Evolutionary conservation across 2,329 filamentous ascomycete genomes (phyloP).

Genomic region (Dactylella cylindrospora): DNA sequence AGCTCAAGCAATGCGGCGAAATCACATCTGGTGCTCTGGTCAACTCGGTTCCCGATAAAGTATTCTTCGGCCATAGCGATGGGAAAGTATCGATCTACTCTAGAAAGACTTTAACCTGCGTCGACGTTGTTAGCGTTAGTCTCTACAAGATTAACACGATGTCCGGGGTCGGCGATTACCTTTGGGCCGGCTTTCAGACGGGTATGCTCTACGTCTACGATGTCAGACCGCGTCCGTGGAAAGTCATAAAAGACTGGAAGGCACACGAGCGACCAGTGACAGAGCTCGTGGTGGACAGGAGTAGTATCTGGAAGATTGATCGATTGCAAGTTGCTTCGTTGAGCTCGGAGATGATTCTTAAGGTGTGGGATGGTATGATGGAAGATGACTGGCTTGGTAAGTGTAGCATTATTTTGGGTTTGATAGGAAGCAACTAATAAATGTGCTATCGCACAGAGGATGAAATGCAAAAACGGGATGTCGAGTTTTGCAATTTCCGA

Average conservation of each 20-base stretch:
- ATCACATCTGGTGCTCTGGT: constrained; percentile 80
- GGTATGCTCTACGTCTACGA: constrained; percentile 95
- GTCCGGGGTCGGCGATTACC: constrained; percentile 72
- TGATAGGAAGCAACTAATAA: constrained; percentile 14
- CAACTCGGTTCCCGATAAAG: constrained; percentile 71
- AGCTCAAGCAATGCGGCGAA: constrained; percentile 72
- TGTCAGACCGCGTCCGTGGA: constrained; percentile 77
- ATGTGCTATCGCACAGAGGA: constrained; percentile 64
- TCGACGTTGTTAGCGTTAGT: constrained; percentile 81
- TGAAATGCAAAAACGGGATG: constrained; percentile 80
- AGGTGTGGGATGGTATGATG: constrained; percentile 87
- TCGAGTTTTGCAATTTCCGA: constrained; percentile 80
- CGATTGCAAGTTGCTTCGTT: constrained; percentile 81
- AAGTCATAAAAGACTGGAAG: constrained; percentile 89
- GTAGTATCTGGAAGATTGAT: constrained; percentile 81
- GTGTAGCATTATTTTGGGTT: constrained; percentile 41
- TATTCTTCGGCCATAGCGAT: constrained; percentile 89
- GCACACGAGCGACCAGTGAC: constrained; percentile 82
- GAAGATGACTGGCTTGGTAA: constrained; percentile 87
- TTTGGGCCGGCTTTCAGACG: constrained; percentile 95
- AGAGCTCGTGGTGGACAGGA: constrained; percentile 73
- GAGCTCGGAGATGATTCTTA: constrained; percentile 80
- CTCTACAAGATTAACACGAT: constrained; percentile 93
- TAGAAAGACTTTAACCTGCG: constrained; percentile 65
- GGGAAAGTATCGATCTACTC: constrained; percentile 96